These are phyloP conservation scores for Talaromyces sp. DNA, from an alignment of 2,329 filamentous ascomycete genomes.

Conservation along the genomic window DNA sequence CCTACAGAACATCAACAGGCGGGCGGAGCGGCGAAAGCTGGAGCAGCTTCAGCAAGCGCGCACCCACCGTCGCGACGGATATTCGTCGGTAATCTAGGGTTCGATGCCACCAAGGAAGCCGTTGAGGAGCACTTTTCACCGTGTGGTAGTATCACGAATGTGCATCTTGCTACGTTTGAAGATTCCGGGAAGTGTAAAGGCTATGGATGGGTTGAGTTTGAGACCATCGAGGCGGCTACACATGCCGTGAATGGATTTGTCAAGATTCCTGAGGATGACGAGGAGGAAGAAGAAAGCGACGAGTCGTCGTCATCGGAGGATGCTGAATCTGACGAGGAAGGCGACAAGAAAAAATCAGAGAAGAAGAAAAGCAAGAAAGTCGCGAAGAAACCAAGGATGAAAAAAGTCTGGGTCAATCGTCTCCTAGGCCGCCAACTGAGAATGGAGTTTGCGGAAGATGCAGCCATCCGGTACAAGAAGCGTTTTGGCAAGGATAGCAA, in stretches of 20 bases:
- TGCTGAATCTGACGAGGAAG: constrained; percentile 5
- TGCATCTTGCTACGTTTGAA: constrained; percentile 91
- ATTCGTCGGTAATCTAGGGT: constrained; percentile 87
- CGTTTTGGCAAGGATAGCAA: constrained; percentile 73
- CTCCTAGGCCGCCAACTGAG: constrained; percentile 76
- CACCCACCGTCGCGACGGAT: constrained; percentile 73
- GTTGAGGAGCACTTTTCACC: constrained; percentile 75
- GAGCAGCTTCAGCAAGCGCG: constrained; percentile 34
- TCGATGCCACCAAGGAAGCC: constrained; percentile 76
- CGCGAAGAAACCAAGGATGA: constrained; percentile 30
- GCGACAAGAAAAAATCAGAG: constrained; percentile 29
- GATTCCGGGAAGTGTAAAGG: constrained; percentile 98
- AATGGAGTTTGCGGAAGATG: constrained; percentile 91
- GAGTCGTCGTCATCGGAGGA: constrained; percentile 37
- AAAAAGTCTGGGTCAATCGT: constrained; percentile 75
- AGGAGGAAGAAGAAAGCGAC: constrained; percentile 52
- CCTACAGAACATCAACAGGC: constrained; percentile 61
- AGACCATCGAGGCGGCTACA: constrained; percentile 69
- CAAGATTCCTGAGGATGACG: constrained; percentile 54
- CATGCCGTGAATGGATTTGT: constrained; percentile 78
- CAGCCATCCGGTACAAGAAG: constrained; percentile 86
- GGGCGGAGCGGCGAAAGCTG: constrained; percentile 22
- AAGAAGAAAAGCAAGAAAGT: constrained; percentile 24
- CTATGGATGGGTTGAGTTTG: constrained; percentile 92
- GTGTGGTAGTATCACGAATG: constrained; percentile 77